Evolutionary conservation across 73 alveolate species (phyloP), one percentile per base, ranked within the genome.

Genomic region (Breviolum minutum): DNA sequence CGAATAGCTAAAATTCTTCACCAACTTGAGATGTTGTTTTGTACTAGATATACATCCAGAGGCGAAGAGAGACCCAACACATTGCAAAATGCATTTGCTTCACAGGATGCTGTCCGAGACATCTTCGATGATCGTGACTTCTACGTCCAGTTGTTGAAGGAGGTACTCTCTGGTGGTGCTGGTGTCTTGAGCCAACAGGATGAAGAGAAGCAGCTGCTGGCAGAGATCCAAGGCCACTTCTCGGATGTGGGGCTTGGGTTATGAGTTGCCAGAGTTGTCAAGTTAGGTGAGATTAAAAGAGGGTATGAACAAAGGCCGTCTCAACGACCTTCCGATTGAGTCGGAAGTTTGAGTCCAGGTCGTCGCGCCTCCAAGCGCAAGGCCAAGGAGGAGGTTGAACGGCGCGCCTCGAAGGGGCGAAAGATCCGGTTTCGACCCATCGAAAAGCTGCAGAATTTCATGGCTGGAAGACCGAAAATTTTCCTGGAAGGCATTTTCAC

Each of bases 371-470:
- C 76, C 81, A 92, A 92, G 54, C 98, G 82, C 71, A 94, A 99
- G 86, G 97, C 99, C 82, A 99, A 99, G 99, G 99, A 99, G 94
- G 99, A 99, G 91, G 99, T 99, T 11, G 99, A 99, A 73, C 99
- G 99, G 30, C 99, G 99, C 84, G 99, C 99, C 63, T 99, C 99
- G 11, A 99, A 99, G 99, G 99, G 99, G 94, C 98, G 99, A 82
- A 99, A 99, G 99, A 99, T 99, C 66, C 98, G 99, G 89, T 99
- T 99, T 97, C 99, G 97, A 30, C 99, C 99, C 90, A 99, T 99
- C 98, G 99, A 99, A 91, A 99, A 99, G 97, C 96, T 99, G n/a
- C 99, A 99, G 64, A 99, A 99, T 99, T 99, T 99, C 94, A 99
- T 99, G 99, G 70, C 97, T 10, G 97, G 79, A 27, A 74, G 97